phyloP scores from a whole-genome alignment of 495 filamentous ascomycete species.

The Hypoxylon trugodes region DNA sequence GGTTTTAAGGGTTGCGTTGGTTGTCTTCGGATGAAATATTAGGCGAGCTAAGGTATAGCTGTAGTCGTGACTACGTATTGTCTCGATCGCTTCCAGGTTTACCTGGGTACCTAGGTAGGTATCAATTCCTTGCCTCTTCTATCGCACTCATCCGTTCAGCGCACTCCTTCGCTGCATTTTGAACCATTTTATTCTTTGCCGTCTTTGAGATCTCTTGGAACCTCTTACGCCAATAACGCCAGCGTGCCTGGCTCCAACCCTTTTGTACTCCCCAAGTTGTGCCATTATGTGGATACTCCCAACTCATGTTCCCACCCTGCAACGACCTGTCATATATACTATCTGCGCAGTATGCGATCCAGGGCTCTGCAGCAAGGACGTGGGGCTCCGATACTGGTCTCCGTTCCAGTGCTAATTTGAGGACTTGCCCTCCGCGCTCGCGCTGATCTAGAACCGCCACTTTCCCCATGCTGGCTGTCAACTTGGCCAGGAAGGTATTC shows the following conservation, averaged over 20 bases:
- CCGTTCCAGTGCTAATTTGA: slow-evolving; percentile 17
- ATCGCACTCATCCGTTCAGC: slow-evolving; percentile 6
- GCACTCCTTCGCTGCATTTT: slow-evolving; percentile 8
- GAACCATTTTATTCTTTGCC: not conserved
- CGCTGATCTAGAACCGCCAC: slow-evolving; percentile 18
- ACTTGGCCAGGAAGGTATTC: slow-evolving; percentile 24
- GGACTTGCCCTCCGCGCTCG: slow-evolving; percentile 12
- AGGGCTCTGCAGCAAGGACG: slow-evolving; percentile 10
- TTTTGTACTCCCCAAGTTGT: slow-evolving; percentile 18
- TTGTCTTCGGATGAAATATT: too few relatives aligned
- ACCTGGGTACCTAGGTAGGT: not conserved
- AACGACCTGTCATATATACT: slow-evolving; percentile 4
- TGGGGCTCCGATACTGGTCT: slow-evolving; percentile 1
- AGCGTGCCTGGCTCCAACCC: slow-evolving; percentile 24
- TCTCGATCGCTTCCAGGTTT: not conserved
- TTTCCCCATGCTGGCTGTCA: slow-evolving; percentile 3
- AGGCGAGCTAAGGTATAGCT: too few relatives aligned
- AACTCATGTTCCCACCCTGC: not conserved
- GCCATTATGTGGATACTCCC: not conserved
- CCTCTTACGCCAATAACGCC: slow-evolving; percentile 19
- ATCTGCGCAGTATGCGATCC: slow-evolving; percentile 14
- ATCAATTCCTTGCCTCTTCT: not conserved
- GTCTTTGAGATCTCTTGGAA: slow-evolving; percentile 15
- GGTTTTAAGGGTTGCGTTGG: too few relatives aligned
- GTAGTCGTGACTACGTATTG: not conserved